Base-by-base conservation (phyloP, 1,139 yeast species). In the Taphrina betulina region DNA sequence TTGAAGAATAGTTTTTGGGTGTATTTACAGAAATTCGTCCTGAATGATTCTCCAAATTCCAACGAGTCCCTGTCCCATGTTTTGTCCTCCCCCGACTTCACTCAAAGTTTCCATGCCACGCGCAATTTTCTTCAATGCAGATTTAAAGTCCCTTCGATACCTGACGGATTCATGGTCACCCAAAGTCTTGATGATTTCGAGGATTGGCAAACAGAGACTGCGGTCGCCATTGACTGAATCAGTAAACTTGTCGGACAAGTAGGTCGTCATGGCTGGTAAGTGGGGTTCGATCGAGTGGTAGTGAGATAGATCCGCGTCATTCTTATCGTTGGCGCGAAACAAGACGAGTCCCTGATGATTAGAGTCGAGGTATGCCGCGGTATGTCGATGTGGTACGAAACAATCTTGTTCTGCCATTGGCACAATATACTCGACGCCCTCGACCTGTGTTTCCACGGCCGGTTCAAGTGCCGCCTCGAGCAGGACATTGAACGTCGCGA, bases 181-280 rank as follows among this genome's bases (percentile, higher is more conserved):
- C 22, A 45, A 22, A 10, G 42, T 35, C 23, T 17, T 22, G 10
- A 45, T 23, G 41, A 45, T 45, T n/a, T 24, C 31, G 16, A 36
- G 34, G 17, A 45, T 35, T 4, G 41, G 42, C 10, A 26, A 23
- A 14, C 52, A 36, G 10, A 45, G 40, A 5, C 34, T 20, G 23
- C 23, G 31, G 37, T 45, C 41, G 1, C 34, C 42, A 12, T 36
- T 36, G 28, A 24, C 35, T 19, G 52, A 45, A 17, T 34, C 42
- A 14, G 16, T 45, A 26, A 36, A 34, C 26, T 36, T 45, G 42
- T 43, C 38, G 19, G 48, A 43, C 19, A 43, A 10, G 14, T 31
- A 43, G 19, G 17, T 43, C n/a, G 31, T 5, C 28, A 43, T 8
- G 2, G 19, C 19, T 12, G 29, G 7, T n/a, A 43, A 5, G 14